Base-by-base conservation (phyloP, 495 filamentous ascomycete genomes). In the Hypoxylon lenormandii region DNA sequence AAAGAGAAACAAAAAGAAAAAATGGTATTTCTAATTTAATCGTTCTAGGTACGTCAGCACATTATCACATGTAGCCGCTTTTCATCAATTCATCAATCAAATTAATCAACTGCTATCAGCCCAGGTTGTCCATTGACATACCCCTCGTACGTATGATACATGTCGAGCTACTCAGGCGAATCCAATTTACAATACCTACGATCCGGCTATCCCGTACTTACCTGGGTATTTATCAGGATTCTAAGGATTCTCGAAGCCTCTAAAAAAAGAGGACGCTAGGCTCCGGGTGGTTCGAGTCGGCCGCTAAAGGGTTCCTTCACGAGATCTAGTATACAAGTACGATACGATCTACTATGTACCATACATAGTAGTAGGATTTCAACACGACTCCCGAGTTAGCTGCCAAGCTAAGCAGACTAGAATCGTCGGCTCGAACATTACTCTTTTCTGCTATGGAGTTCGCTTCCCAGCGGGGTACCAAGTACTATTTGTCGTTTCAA, bases 381-480 rank as follows among this genome's bases (percentile, higher is more conserved):
- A 1, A 33, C 4, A 33, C 30, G 7, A 7, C 30, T 33, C 30
- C 4, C 30, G 6, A 33, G 30, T 8, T 33, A 33, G n/a, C 30
- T 50, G 45, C 42, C 45, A 53, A 48, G 45, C 42, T 30, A 53
- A 48, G 59, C n/a, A 64, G 40, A 30, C 61, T 57, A 71, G 52
- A 57, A 66, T 66, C 55, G 54, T 19, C 50, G 30, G 23, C 56
- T 57, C 62, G 52, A 49, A 52, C 45, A 56, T 40, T n/a, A n/a
- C 26, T 48, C 37, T 21, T 45, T 33, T 33, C 30, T 33, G 30
- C 30, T 33, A 33, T 28, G 30, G 30, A 33, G 30, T 33, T 33
- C 30, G 30, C 1, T 33, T 33, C 10, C 10, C 6, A 33, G 30
- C 10, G 10, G 30, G 26, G 3, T n/a, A 26, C 30, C 4, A 7